These are phyloP conservation scores for Cystobasidium sp. DNA, from an alignment of 1,284 basidiomycete genomes.

Conservation along the genomic window DNA sequence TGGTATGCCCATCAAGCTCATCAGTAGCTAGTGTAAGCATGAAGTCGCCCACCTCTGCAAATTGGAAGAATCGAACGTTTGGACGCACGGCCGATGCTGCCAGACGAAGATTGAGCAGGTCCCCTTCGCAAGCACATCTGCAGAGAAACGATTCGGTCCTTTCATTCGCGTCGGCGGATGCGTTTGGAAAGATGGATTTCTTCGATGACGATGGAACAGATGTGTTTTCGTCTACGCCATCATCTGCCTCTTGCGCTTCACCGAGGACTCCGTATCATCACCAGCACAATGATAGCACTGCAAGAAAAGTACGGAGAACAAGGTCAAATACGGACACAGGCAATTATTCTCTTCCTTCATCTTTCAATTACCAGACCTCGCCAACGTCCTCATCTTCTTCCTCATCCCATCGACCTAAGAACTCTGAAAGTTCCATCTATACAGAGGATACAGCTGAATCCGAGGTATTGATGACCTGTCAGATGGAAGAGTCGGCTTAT, in stretches of 20 bases:
- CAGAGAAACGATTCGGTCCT: conserved; percentile 35
- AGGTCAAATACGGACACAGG: conserved; percentile 5
- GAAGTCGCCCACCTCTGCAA: conserved; percentile 4
- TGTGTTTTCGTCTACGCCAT: neutral
- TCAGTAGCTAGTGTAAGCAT: neutral
- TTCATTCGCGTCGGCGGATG: conserved; percentile 42
- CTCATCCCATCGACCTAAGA: conserved; percentile 26
- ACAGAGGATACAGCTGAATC: conserved; percentile 27
- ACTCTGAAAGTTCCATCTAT: conserved; percentile 26
- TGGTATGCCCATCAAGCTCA: neutral
- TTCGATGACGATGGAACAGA: conserved; percentile 12
- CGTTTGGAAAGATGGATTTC: conserved; percentile 14
- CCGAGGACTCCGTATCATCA: neutral
- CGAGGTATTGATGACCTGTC: conserved; percentile 29
- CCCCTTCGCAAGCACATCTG: conserved; percentile 20
- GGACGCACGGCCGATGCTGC: neutral
- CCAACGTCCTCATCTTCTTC: neutral
- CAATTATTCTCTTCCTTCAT: conserved; percentile 21
- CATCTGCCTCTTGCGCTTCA: neutral
- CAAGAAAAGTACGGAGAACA: neutral
- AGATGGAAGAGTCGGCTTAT: conserved; percentile 38
- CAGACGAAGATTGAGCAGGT: conserved; percentile 29
- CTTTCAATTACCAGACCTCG: conserved; percentile 5
- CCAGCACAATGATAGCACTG: neutral
- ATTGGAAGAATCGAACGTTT: conserved; percentile 4